A percentile compares a stretch with the other conserved stretches of the same genome.
Conservation (phyloP, 345 rosid genomes). For the Citrus mangshanensis region DNA sequence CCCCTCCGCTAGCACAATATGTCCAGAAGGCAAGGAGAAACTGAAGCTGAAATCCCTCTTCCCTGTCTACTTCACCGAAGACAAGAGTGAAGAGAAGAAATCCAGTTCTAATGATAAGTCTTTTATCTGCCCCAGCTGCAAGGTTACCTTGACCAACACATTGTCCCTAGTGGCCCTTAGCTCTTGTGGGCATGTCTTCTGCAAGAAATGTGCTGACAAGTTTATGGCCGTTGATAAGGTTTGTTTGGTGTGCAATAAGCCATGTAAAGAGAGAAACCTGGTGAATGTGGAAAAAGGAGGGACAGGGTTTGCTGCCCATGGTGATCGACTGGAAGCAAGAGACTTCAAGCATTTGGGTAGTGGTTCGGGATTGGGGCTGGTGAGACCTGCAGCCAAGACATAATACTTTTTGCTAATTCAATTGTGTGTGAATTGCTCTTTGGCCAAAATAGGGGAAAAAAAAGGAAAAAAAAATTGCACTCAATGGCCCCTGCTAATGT, state of each 20-base stretch:
- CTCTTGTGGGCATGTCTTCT: constrained; percentile 95
- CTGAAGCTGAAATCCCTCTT: constrained; percentile 85
- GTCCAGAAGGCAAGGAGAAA: constrained; percentile 94
- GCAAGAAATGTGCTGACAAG: constrained; percentile 88
- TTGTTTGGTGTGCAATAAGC: constrained; percentile 71
- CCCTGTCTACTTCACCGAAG: constrained; percentile 66
- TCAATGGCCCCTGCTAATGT: background rate
- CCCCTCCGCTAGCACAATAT: constrained; percentile 60
- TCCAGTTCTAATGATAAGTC: constrained; percentile 59
- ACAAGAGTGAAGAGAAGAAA: constrained; percentile 50
- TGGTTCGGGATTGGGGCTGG: constrained; percentile 87
- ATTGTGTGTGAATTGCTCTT: background rate
- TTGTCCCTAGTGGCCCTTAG: constrained; percentile 67
- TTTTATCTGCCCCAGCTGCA: constrained; percentile 91
- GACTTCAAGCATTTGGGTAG: constrained; percentile 98
- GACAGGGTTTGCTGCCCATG: constrained; percentile 89
- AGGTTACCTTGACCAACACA: constrained; percentile 88
- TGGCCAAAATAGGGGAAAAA: background rate
- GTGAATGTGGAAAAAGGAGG: constrained; percentile 83
- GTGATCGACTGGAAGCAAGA: constrained; percentile 70
- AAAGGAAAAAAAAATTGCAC: too few species aligned
- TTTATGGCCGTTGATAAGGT: constrained; percentile 73
- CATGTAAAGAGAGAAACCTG: constrained; percentile 75
- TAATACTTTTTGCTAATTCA: constrained; percentile 2
- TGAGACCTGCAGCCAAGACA: constrained; percentile 70